phyloP scores from a whole-genome alignment of 768 basidiomycete genomes.

The Leccinellum albellum region DNA sequence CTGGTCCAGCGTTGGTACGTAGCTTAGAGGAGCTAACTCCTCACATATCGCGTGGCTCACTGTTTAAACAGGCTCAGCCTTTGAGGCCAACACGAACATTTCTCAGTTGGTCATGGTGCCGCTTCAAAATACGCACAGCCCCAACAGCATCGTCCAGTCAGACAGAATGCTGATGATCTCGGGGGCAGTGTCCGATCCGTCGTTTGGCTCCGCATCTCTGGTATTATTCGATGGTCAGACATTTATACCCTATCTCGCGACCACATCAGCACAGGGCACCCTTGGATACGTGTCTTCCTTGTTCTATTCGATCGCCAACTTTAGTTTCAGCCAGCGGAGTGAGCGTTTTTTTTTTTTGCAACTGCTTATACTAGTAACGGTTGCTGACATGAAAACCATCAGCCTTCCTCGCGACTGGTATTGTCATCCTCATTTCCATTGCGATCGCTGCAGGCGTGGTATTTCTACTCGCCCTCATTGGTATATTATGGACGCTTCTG shows the following conservation, averaged over 20 bases:
- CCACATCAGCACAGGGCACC: constrained; percentile 60
- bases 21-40: not conserved
- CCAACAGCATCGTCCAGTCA: constrained; percentile 67
- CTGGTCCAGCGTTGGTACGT: constrained; percentile 68
- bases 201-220: constrained; percentile 76
- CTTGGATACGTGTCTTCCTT: constrained; percentile 71
- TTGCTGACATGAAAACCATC: constrained; percentile 5
- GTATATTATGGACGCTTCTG: constrained; percentile 87
- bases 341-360: constrained; percentile 31
- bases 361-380: not conserved
- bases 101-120: constrained; percentile 91
- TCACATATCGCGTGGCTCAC: not conserved
- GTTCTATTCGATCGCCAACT: constrained; percentile 77
- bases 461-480: constrained; percentile 79
- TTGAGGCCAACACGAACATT: constrained; percentile 59
- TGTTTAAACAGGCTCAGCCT: constrained; percentile 44
- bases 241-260: constrained; percentile 78
- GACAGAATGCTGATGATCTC: constrained; percentile 92
- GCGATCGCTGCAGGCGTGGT: constrained; percentile 94
- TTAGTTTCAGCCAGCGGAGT: constrained; percentile 73
- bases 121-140: constrained; percentile 67
- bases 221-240: constrained; percentile 83
- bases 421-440: constrained; percentile 96
- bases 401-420: constrained; percentile 88
- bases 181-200: constrained; percentile 64